These are phyloP conservation scores for Austroboletus eburneus DNA, from an alignment of 768 basidiomycete species.

Conservation along the genomic window DNA sequence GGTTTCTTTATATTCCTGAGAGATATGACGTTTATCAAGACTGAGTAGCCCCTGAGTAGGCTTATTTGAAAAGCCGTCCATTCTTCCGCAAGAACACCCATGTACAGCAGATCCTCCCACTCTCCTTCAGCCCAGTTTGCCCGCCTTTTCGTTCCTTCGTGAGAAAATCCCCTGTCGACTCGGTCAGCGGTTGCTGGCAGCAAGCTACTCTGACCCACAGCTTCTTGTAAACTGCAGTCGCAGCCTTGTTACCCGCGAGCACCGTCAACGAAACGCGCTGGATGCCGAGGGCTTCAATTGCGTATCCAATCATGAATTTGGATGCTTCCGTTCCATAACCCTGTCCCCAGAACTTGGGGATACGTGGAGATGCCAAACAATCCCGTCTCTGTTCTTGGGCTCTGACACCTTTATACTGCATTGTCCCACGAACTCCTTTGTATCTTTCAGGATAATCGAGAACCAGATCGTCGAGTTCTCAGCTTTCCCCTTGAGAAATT, in stretches of 20 bases:
- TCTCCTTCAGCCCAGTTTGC: constrained; percentile 29
- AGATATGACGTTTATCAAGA: background rate
- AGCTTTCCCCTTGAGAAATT: constrained; percentile 2
- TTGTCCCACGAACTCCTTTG: constrained; percentile 6
- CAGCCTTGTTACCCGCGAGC: constrained; percentile 13
- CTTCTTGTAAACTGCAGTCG: constrained; percentile 27
- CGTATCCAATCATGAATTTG: constrained; percentile 32
- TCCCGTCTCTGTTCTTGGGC: constrained; percentile 26
- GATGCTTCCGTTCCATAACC: constrained; percentile 36
- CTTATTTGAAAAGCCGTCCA: constrained; percentile 14
- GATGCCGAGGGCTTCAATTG: constrained; percentile 24
- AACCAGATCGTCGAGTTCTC: constrained; percentile 10
- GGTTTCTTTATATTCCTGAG: constrained; percentile 1
- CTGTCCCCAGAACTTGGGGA: constrained; percentile 27
- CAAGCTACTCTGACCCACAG: constrained; percentile 18
- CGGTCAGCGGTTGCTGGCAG: background rate
- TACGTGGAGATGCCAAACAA: constrained; percentile 20
- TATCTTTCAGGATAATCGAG: constrained; percentile 5
- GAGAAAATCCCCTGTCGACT: constrained; percentile 28
- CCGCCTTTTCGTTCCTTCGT: constrained; percentile 32
- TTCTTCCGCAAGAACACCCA: constrained; percentile 34
- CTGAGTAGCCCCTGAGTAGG: constrained; percentile 1
- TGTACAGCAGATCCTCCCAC: constrained; percentile 32
- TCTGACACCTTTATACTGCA: constrained; percentile 12
- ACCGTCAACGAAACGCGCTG: constrained; percentile 30